Evolutionary conservation across 2,329 filamentous ascomycete species (phyloP).

Genomic region (Cercospora sesami): DNA sequence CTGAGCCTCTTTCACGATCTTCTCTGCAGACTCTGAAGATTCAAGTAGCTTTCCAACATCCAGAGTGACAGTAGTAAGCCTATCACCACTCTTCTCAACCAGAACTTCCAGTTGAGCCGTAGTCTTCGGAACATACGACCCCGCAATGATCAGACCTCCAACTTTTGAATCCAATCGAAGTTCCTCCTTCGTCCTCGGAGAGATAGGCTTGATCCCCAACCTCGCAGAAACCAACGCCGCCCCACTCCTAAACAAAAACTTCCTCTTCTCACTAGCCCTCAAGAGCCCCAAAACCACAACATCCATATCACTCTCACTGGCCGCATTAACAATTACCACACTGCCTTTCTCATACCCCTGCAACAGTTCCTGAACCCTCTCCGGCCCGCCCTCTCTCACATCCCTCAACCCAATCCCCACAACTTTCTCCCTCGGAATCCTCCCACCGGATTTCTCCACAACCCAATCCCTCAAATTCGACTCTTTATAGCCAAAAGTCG

Average conservation of each 20-base stretch:
- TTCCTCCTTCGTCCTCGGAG: constrained; percentile 52
- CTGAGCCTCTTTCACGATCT: constrained; percentile 44
- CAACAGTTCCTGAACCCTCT: constrained; percentile 47
- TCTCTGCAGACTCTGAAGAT: constrained; percentile 39
- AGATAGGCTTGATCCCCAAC: constrained; percentile 55
- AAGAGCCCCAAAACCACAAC: constrained; percentile 55
- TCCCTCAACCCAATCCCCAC: constrained; percentile 50
- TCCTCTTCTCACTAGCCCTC: constrained; percentile 39
- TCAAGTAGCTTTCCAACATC: constrained; percentile 52
- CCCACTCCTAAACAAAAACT: constrained; percentile 50
- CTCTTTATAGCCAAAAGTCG: constrained; percentile 58
- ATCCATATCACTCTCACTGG: constrained; percentile 57
- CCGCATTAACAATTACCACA: constrained; percentile 56
- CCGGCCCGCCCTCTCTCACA: constrained; percentile 50
- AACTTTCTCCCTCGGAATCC: constrained; percentile 44
- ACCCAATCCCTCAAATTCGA: constrained; percentile 57
- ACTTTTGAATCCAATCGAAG: constrained; percentile 41
- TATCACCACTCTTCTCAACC: constrained; percentile 40
- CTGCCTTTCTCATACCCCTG: constrained; percentile 40
- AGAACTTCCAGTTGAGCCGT: constrained; percentile 55
- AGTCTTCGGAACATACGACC: constrained; percentile 61
- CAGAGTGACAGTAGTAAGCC: constrained; percentile 51
- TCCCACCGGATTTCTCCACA: constrained; percentile 54
- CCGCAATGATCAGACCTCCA: constrained; percentile 57
- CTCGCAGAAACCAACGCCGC: constrained; percentile 53